Evolutionary conservation across 495 filamentous ascomycete genomes (phyloP), one percentile per base, ranked within the genome.

Genomic region (Penicillium bialowiezense): DNA sequence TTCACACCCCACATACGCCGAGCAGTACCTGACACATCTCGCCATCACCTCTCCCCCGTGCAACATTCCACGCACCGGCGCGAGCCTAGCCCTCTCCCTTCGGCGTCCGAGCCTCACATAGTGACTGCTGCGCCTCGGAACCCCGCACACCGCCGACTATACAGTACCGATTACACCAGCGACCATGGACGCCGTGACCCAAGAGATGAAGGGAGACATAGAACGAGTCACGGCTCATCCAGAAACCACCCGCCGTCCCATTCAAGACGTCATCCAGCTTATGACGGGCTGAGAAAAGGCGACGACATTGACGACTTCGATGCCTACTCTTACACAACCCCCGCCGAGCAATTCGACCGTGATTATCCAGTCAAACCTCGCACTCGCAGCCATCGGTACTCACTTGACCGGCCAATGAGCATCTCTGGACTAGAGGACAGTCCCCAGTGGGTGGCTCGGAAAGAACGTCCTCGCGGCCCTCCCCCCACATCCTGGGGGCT

Each of bases 251-350:
- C 59, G 29, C 51, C 59, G 14, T 50, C 54, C 26, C 53, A 45
- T 7, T 52, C 47, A 2, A 58, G 56, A 48, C 64, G 61, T 21
- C 63, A 72, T 37, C 65, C 63, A 20, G 54, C 62, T 2, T 63
- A 61, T 13, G 62, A 60, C 18, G 62, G 62, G 6, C 50, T 64
- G 40, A 60, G 65, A 36, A 73, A 79, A 29, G 68, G 77, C 10
- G 81, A 85, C 41, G 84, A 84, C 59, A 79, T 83, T 42, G 83
- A 85, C 32, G 74, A 83, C 33, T 68, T 69, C 37, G 63, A 73
- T 57, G 82, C 82, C 1, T 89, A 84, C 58, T 85, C 86, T 39
- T 90, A 89, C 52, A 89, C 86, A 4, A 85, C 80, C 20, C 80
- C 84, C 7, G 74, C 80, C 52, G 86, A 89, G 50, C 71, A 87